Evolutionary conservation across 306 rosid species (phyloP).

Genomic region (Quercus suber): DNA sequence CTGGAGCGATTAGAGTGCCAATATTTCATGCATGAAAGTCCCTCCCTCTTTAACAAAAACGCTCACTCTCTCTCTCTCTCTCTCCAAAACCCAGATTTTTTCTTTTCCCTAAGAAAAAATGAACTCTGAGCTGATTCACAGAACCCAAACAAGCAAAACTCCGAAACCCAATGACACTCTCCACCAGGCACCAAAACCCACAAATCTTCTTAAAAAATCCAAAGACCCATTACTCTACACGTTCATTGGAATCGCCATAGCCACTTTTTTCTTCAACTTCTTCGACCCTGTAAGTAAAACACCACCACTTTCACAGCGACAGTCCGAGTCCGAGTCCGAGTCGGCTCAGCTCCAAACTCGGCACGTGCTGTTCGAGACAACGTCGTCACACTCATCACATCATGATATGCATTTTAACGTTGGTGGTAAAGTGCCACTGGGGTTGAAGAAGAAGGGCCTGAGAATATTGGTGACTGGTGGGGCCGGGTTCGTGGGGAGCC

Average conservation of each 20-base stretch:
- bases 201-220: not conserved
- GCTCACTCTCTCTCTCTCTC: not conserved
- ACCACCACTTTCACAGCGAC: not conserved
- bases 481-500: conserved; percentile 97
- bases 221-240: conserved; percentile 8
- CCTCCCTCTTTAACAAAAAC: conserved; percentile 5
- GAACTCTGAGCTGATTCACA: conserved; percentile 45
- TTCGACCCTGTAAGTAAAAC: conserved; percentile 2
- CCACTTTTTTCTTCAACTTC: conserved; percentile 40
- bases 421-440: conserved; percentile 41
- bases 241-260: conserved; percentile 37
- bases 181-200: not conserved
- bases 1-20: conserved; percentile 61
- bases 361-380: conserved; percentile 39
- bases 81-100: not conserved
- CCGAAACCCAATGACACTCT: not conserved
- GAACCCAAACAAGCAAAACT: conserved; percentile 29
- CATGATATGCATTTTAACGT: not conserved
- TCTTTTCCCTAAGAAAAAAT: not conserved
- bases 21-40: conserved; percentile 53
- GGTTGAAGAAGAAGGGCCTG: conserved; percentile 33
- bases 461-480: conserved; percentile 87
- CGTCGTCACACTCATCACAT: not conserved
- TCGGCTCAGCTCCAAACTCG: conserved; percentile 28
- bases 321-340: not conserved